Evolutionary conservation across 768 basidiomycete genomes (phyloP), one percentile per base, ranked within the genome.

Genomic region (Pleurotus platypus): DNA sequence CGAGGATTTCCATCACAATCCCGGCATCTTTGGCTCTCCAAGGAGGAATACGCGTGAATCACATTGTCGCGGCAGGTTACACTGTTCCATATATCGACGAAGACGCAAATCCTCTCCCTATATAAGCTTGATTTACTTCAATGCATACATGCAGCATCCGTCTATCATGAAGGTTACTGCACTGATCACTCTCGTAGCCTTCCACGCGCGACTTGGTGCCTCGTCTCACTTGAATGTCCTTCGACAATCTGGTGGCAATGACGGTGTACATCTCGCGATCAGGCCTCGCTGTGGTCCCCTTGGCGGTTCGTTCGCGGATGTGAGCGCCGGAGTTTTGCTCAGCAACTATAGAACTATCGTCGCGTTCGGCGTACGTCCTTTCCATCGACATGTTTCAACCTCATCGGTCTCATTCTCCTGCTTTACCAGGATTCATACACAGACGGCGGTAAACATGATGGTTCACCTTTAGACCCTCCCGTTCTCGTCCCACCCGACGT

Each of bases 361-460:
- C 1, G 72, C 80, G 1, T 83, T 83, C 57, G 79, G 80, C 18
- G 81, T 80, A 61, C 46, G 72, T 68, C 45, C 45, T 27, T 6
- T 30, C 38, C 47, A 4, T 8, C 27, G 27, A 8, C 9, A 7
- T 30, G 15, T 30, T 43, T 22, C 20, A 37, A 38, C 48, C 12
- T 42, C 6, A 38, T 56, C 42, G 30, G 30, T 15, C 13, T 49
- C n/a, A 39, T 56, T 24, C 58, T 15, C 6, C 15, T 43, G 6
- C 15, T 5, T 15, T 15, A 11, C 7, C 55, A 73, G 76, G 78
- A 80, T 56, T 74, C 72, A 2, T 81, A 74, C 54, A 78, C 77
- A 1, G 74, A 78, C 35, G 81, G 80, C 0, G 82, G 82, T 2
- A 73, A 70, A 40, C 70, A 76, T 16, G 78, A 83, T 56, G 81